Conservation (phyloP, 2,329 filamentous ascomycete species). For the Coniochaeta ligniaria region DNA sequence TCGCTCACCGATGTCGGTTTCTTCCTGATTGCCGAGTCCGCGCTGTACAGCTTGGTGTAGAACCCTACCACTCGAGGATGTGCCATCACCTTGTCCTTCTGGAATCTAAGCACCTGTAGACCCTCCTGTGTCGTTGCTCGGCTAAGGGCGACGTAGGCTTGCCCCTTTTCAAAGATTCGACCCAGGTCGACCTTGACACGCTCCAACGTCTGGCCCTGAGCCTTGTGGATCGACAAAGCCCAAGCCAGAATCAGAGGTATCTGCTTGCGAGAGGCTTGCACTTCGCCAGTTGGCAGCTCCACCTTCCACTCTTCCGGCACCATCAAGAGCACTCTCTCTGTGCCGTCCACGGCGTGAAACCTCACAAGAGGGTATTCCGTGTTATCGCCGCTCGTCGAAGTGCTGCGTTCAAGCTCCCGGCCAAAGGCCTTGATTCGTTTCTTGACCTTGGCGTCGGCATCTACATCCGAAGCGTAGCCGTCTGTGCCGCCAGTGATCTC, state of each 20-base stretch:
- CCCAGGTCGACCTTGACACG: conserved; percentile 91
- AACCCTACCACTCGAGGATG: conserved; percentile 81
- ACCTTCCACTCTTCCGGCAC: conserved; percentile 92
- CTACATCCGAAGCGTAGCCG: conserved; percentile 34
- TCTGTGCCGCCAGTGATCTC: conserved; percentile 19
- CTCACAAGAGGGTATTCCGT: conserved; percentile 75
- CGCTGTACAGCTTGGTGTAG: conserved; percentile 74
- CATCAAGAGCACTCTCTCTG: conserved; percentile 68
- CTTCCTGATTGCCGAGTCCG: conserved; percentile 38
- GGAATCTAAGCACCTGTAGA: conserved; percentile 81
- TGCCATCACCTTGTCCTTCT: conserved; percentile 87
- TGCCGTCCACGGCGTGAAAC: conserved; percentile 75
- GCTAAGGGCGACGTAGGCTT: conserved; percentile 94
- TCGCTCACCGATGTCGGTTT: conserved; percentile 28
- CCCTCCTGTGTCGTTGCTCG: conserved; percentile 84
- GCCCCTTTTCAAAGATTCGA: conserved; percentile 91
- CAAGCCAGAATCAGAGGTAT: conserved; percentile 89
- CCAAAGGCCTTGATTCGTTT: conserved; percentile 15
- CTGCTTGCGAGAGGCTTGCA: conserved; percentile 80
- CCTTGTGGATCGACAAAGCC: conserved; percentile 97
- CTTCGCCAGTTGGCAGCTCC: conserved; percentile 88
- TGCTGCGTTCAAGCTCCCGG: conserved; percentile 22
- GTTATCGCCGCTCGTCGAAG: conserved; percentile 40
- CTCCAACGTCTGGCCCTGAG: conserved; percentile 89
- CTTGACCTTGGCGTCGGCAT: conserved; percentile 17